Percentiles rank a stretch among this genome's conserved stretches.
phyloP scores from a whole-genome alignment of 2,329 filamentous ascomycete species.

The Gaeumannomyces sp. region DNA sequence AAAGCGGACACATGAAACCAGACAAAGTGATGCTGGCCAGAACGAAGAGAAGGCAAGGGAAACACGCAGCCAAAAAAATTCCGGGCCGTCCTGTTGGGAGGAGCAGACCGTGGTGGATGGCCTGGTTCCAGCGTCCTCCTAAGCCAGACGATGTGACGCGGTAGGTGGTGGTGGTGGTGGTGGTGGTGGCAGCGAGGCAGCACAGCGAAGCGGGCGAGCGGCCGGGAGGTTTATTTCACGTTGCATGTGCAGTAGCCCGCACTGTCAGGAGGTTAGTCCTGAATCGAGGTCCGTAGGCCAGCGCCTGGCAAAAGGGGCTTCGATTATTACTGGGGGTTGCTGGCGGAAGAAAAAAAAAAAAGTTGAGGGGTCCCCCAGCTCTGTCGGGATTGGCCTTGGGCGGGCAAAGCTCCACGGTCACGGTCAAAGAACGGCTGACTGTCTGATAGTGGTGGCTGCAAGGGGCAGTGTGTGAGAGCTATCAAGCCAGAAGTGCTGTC shows the following conservation, averaged over 20 bases:
- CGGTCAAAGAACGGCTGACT: not conserved
- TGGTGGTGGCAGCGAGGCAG: constrained; percentile 5
- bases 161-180: not conserved
- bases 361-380: constrained; percentile 5
- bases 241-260: not conserved
- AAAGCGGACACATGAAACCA: constrained; percentile 8
- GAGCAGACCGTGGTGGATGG: not conserved
- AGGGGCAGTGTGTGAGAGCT: not conserved
- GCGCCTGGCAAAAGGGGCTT: constrained; percentile 5
- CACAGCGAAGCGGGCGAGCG: not conserved
- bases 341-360: not conserved
- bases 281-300: not conserved
- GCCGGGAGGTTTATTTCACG: constrained; percentile 1
- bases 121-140: not conserved
- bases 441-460: constrained; percentile 5
- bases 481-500: not conserved
- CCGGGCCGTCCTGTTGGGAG: not conserved
- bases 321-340: not conserved
- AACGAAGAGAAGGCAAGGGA: constrained; percentile 5
- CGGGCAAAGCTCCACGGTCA: constrained; percentile 1
- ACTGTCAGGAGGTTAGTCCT: constrained; percentile 2
- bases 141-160: not conserved
- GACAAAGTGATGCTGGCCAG: constrained; percentile 6
- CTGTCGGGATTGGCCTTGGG: not conserved
- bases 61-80: constrained; percentile 6